Percentiles rank a stretch among this genome's conserved stretches.
Evolutionary conservation across 2,329 filamentous ascomycete species (phyloP).

Genomic region (Penicillium brevicompactum): DNA sequence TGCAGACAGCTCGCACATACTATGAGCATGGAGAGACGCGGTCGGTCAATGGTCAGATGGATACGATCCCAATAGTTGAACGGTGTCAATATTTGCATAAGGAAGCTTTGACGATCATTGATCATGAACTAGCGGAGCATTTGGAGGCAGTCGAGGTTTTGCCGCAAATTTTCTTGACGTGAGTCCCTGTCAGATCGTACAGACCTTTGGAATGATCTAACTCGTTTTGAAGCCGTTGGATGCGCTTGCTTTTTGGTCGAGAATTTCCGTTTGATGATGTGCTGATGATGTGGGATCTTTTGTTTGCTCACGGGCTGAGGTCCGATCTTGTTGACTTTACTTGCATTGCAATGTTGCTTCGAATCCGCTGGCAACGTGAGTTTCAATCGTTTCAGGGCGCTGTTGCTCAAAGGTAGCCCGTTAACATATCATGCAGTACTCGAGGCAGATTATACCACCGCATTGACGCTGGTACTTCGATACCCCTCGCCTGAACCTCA

Average conservation of each 20-base stretch:
- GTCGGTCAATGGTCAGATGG: conserved; percentile 46
- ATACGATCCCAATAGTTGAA: conserved; percentile 73
- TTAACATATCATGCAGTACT: conserved; percentile 60
- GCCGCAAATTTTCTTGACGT: conserved; percentile 97
- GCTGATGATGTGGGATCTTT: conserved; percentile 82
- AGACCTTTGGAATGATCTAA: conserved; percentile 8
- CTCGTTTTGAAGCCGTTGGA: conserved; percentile 70
- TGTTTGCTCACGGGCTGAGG: conserved; percentile 83
- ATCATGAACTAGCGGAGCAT: conserved; percentile 81
- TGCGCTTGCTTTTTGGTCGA: conserved; percentile 86
- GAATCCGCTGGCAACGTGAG: conserved; percentile 86
- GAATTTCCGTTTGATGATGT: conserved; percentile 89
- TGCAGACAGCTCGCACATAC: conserved; percentile 83
- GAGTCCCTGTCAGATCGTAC: conserved; percentile 31
- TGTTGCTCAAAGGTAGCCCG: conserved; percentile 19
- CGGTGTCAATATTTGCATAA: conserved; percentile 88
- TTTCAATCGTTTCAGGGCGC: neutral
- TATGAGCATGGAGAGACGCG: conserved; percentile 69
- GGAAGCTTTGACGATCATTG: conserved; percentile 72
- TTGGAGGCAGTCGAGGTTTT: conserved; percentile 81
- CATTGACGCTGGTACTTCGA: conserved; percentile 77
- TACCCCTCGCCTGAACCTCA: conserved; percentile 72
- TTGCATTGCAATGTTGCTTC: conserved; percentile 90
- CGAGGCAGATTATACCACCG: conserved; percentile 83
- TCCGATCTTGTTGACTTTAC: conserved; percentile 83